Evolutionary conservation across 2,329 filamentous ascomycete genomes (phyloP).

Genomic region (Rosellinia necatrix): DNA sequence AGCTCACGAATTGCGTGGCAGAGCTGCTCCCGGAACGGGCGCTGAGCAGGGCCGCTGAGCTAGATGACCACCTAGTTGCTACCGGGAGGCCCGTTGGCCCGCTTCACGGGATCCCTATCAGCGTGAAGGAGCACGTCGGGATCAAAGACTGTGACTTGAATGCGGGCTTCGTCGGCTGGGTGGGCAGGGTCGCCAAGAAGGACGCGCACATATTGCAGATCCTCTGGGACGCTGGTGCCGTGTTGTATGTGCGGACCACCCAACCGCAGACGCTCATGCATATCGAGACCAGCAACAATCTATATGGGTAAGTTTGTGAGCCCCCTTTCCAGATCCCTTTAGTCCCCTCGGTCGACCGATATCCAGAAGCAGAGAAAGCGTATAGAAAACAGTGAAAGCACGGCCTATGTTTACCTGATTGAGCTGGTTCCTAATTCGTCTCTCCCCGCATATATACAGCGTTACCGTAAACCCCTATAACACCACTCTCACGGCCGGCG

Average conservation of each 20-base stretch:
- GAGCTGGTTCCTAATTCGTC: background rate
- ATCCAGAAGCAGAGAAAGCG: too few species aligned
- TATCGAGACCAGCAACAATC: conserved; percentile 54
- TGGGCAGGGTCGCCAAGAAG: conserved; percentile 48
- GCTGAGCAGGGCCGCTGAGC: conserved; percentile 31
- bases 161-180: conserved; percentile 55
- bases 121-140: conserved; percentile 57
- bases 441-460: conserved; percentile 40
- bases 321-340: too few species aligned
- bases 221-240: conserved; percentile 51
- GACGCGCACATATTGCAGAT: conserved; percentile 54
- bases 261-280: conserved; percentile 61
- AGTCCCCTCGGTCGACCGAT: too few species aligned
- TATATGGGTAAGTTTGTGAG: conserved; percentile 46
- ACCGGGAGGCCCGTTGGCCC: conserved; percentile 33
- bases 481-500: conserved; percentile 53
- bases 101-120: conserved; percentile 45
- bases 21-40: conserved; percentile 35
- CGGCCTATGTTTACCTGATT: background rate
- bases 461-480: conserved; percentile 60
- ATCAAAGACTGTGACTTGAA: conserved; percentile 54
- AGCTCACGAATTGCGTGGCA: conserved; percentile 42
- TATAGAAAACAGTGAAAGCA: background rate
- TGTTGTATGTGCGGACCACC: conserved; percentile 58
- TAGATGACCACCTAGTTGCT: conserved; percentile 31